Conservation (phyloP, 768 basidiomycete genomes). For the Calocera viscosa region DNA sequence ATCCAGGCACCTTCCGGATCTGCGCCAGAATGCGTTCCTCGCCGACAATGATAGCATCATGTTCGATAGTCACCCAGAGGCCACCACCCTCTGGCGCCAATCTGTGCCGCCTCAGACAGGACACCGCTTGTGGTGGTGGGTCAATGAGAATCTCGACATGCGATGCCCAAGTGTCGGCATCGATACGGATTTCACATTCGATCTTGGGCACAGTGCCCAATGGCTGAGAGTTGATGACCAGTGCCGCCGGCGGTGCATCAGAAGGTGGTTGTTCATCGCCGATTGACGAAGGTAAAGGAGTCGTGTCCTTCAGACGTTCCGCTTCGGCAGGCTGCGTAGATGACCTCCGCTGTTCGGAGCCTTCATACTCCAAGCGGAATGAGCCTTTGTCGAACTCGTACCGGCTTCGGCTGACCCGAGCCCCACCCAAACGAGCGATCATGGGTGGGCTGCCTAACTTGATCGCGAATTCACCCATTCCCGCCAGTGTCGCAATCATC, state of each 20-base stretch:
- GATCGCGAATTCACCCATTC: conserved; percentile 90
- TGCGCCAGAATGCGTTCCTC: conserved; percentile 65
- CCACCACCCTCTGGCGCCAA: conserved; percentile 82
- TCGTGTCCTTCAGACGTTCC: not conserved
- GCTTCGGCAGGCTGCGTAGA: not conserved
- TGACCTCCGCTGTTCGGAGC: conserved; percentile 21
- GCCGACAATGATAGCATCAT: conserved; percentile 64
- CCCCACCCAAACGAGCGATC: conserved; percentile 68
- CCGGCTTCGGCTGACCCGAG: conserved; percentile 54
- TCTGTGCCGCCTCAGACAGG: conserved; percentile 74
- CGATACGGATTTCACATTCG: conserved; percentile 85
- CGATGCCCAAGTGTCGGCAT: conserved; percentile 75
- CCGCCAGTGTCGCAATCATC: conserved; percentile 79
- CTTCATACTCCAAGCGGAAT: conserved; percentile 75
- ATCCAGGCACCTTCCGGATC: conserved; percentile 54
- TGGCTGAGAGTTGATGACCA: not conserved
- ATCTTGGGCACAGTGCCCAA: conserved; percentile 32
- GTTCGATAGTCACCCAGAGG: conserved; percentile 82
- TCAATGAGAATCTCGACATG: conserved; percentile 83
- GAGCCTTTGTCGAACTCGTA: conserved; percentile 80
- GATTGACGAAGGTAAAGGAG: conserved; percentile 18
- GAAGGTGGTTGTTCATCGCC: not conserved
- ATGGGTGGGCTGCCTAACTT: conserved; percentile 90
- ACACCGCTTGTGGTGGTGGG: conserved; percentile 74
- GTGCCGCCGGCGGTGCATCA: not conserved